Evolutionary conservation across 441 rosid genomes (phyloP), one percentile per base, ranked within the genome.

Genomic region (Erodium texanum): DNA sequence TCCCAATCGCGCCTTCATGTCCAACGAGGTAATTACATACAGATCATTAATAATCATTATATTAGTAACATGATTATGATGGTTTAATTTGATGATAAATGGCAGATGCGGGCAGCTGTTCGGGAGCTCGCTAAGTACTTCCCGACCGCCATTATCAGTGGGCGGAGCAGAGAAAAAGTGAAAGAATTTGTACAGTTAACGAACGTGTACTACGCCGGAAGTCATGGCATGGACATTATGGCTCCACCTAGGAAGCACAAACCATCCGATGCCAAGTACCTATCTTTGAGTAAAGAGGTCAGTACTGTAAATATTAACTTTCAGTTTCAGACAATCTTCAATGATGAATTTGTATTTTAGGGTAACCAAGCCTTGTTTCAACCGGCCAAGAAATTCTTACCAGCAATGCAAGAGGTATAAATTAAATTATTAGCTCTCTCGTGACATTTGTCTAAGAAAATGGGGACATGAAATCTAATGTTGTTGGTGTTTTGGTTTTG

Each of bases 141-240:
- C 50, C 82, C 84, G 27, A 82, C 86, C 0, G 79, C 86, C 20
- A 80, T 82, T 56, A 59, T 82, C 64, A 82, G 84, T n/a, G 86
- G 84, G 3, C 63, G 86, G 62, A 66, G 84, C 63, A 62, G 81
- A 67, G 86, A 80, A 22, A 82, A 76, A 83, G 86, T 82, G 7
- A 76, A 71, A 74, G 75, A 68, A 16, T 82, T 82, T 71, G 86
- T 82, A n/a, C 22, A 75, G 62, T 68, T 80, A 34, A 32, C 59
- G 38, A 80, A 71, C 71, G 75, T 82, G 8, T 80, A 82, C 64
- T 82, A 82, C 61, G 86, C 84, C 43, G 84, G 86, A 29, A 82
- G 86, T 67, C 86, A 82, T 68, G 86, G 86, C 2, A 71, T 82
- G 84, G 86, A 82, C 70, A 82, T 82, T 62, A 10, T 71, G 78